Base-by-base conservation (phyloP, 352 stramenopile species). In the Phytophthora multivora region DNA sequence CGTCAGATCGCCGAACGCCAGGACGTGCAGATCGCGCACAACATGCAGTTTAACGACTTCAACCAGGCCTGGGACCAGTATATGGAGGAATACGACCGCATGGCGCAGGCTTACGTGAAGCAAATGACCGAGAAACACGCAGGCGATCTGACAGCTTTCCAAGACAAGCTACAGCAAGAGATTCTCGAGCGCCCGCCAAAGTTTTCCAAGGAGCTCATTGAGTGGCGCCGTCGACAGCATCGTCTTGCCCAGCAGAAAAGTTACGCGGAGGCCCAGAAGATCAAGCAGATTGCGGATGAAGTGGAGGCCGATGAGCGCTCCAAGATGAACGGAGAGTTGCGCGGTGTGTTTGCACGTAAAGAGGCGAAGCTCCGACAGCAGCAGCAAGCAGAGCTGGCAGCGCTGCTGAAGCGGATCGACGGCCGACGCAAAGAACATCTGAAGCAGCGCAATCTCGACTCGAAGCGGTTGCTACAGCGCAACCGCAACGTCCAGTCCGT, bases 31-130 rank as follows among this genome's bases (percentile, higher is more conserved):
- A 95, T 97, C 42, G 91, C 90, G 5, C 93, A 98, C 67, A 97
- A 97, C 67, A 97, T 98, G 88, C 94, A 98, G 74, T 97, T 96
- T 60, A 83, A 88, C 41, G 91, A 98, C 59, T 98, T 98, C 66
- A 98, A 98, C 56, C 69, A 76, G 16, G 87, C 88, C 11, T 98
- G 95, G 96, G 95, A 98, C 66, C 85, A 96, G 68, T 99, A 98
- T 71, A 86, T 98, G 70, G 81, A 97, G 52, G 93, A 98, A 51
- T 98, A 98, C 66, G 93, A 98, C 75, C 78, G 81, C 49, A 98
- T 98, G 90, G 91, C 93, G 11, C 80, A 97, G 52, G 81, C 93
- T 47, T 98, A 98, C 69, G 95, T 98, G 18, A 85, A 96, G 70
- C 90, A 98, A 67, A 97, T 98, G 89, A 96, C 86, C 1, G 87